A percentile compares a stretch with the other conserved stretches of the same genome.
These are phyloP conservation scores for Candida qinlingensis DNA, from an alignment of 805 yeast genomes.

Conservation along the genomic window DNA sequence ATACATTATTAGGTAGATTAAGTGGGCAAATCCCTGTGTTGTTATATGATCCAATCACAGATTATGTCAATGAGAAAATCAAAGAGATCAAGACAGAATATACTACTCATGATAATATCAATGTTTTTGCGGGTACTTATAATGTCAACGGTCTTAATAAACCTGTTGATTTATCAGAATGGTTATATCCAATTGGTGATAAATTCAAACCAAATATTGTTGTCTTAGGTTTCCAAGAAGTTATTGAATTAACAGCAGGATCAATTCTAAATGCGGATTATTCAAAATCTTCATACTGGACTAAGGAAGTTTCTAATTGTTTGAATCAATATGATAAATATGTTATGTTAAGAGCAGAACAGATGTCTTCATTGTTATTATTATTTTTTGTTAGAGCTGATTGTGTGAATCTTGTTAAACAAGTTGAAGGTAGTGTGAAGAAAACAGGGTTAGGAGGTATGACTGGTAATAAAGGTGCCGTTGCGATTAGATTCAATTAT, in stretches of 20 bases:
- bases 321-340: constrained; percentile 55
- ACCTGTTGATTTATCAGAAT: constrained; percentile 53
- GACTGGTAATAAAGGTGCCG: constrained; percentile 96
- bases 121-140: constrained; percentile 76
- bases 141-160: constrained; percentile 73
- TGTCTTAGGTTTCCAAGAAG: constrained; percentile 90
- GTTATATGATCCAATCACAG: constrained; percentile 84
- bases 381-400: constrained; percentile 56
- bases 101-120: constrained; percentile 54
- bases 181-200: constrained; percentile 79
- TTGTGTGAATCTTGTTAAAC: constrained; percentile 49
- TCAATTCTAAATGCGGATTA: constrained; percentile 83
- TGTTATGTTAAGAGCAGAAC: constrained; percentile 66
- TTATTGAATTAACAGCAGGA: constrained; percentile 88
- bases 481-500: constrained; percentile 81
- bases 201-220: constrained; percentile 66
- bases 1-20: constrained; percentile 74
- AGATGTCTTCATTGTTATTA: constrained; percentile 64
- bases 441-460: constrained; percentile 97
- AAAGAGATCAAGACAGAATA: constrained; percentile 36
- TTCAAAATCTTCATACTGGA: constrained; percentile 78
- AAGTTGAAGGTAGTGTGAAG: constrained; percentile 90
- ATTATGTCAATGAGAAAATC: constrained; percentile 68
- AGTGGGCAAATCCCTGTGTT: constrained; percentile 65
- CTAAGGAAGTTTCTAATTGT: constrained; percentile 54